Evolutionary conservation across 1,284 basidiomycete species (phyloP).

Genomic region (Apiotrichum mycotoxinovorans): DNA sequence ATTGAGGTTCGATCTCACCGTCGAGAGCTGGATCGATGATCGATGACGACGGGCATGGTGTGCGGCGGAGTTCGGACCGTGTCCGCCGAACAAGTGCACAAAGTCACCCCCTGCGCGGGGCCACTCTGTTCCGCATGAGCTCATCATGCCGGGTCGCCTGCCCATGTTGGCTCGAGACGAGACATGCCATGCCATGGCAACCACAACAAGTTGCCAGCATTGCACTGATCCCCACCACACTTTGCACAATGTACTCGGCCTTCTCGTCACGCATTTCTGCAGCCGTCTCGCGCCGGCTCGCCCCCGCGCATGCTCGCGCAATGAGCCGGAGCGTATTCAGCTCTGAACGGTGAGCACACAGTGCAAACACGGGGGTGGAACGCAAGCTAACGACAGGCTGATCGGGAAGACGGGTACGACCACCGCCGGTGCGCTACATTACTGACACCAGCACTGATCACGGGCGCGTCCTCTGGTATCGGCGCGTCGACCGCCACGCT

Average conservation of each 20-base stretch:
- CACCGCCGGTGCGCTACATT: too few species aligned
- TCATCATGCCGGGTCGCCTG: too few species aligned
- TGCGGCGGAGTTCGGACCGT: background rate
- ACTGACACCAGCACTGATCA: constrained; percentile 38
- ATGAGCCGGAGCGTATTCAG: constrained; percentile 13
- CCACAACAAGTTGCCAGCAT: background rate
- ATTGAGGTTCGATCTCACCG: too few species aligned
- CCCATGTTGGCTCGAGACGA: too few species aligned
- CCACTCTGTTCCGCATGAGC: too few species aligned
- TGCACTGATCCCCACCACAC: too few species aligned
- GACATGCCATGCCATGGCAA: background rate
- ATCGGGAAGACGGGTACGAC: constrained; percentile 35
- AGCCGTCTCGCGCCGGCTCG: background rate
- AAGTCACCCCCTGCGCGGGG: too few species aligned
- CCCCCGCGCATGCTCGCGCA: background rate
- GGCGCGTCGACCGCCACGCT: constrained; percentile 44
- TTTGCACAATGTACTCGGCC: background rate
- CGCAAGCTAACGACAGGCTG: constrained; percentile 11
- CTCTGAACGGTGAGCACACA: constrained; percentile 4
- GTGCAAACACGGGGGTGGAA: background rate
- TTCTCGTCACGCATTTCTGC: background rate
- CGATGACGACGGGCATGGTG: constrained; percentile 4
- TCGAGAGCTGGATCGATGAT: too few species aligned
- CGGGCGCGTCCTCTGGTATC: constrained; percentile 45
- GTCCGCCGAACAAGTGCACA: background rate